phyloP scores from a whole-genome alignment of 805 yeast genomes.

The Lachancea sp. region DNA sequence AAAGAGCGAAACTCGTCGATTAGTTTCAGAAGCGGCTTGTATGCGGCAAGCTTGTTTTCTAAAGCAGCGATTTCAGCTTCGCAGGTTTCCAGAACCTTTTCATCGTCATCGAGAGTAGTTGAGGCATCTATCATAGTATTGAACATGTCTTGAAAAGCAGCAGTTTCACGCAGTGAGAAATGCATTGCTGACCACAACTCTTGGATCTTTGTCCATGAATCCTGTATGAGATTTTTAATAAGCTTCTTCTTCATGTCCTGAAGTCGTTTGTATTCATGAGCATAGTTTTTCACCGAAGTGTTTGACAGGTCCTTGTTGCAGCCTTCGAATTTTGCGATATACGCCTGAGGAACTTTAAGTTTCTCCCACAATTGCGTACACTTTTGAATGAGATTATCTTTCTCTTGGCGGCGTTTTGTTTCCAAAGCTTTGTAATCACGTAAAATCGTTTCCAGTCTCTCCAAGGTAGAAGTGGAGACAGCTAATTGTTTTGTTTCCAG shows the following conservation, averaged over 20 bases:
- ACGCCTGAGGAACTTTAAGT: slow-evolving; percentile 42
- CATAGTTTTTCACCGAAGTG: slow-evolving; percentile 43
- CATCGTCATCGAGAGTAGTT: slow-evolving; percentile 41
- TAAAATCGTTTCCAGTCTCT: slow-evolving; percentile 13
- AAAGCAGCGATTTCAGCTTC: slow-evolving; percentile 55
- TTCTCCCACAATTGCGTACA: slow-evolving; percentile 53
- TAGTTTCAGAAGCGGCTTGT: slow-evolving; percentile 50
- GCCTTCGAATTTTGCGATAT: slow-evolving; percentile 36
- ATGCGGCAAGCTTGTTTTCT: slow-evolving; percentile 41
- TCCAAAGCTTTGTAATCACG: slow-evolving; percentile 19
- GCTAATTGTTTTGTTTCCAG: not conserved
- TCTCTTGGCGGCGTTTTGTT: slow-evolving; percentile 34
- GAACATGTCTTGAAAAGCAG: slow-evolving; percentile 38
- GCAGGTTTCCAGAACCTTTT: slow-evolving; percentile 53
- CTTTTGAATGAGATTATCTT: slow-evolving; percentile 27
- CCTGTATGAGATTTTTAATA: slow-evolving; percentile 61
- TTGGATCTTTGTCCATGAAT: slow-evolving; percentile 52
- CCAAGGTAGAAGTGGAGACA: slow-evolving; percentile 1
- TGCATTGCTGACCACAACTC: slow-evolving; percentile 57
- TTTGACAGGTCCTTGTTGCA: slow-evolving; percentile 43
- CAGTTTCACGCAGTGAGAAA: slow-evolving; percentile 47
- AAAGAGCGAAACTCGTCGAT: slow-evolving; percentile 51
- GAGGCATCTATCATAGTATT: slow-evolving; percentile 11
- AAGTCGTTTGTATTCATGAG: slow-evolving; percentile 51
- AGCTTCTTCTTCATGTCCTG: slow-evolving; percentile 53